Conservation (phyloP, 1,139 yeast genomes). For the Kodamaea plutei region DNA sequence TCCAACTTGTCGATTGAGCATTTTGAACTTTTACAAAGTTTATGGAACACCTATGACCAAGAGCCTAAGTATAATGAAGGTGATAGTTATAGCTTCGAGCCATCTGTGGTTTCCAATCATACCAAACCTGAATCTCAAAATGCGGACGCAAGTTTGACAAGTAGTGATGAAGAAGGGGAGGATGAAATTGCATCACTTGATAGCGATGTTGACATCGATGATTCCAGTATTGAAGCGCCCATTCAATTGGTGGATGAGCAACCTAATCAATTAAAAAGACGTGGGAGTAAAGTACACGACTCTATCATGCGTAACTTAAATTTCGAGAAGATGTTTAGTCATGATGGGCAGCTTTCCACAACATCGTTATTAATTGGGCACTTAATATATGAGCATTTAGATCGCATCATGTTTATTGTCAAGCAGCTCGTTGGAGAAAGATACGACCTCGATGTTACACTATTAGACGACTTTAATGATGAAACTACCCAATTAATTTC, state of each 20-base stretch:
- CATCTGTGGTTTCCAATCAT: neutral
- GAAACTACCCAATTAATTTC: too few species aligned
- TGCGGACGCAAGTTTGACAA: neutral
- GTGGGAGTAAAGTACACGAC: conserved; percentile 9
- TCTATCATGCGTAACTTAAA: conserved; percentile 24
- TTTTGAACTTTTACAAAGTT: conserved; percentile 15
- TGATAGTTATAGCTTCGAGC: neutral
- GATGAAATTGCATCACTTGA: neutral
- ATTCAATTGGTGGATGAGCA: neutral
- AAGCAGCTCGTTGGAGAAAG: conserved; percentile 38
- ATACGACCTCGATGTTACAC: conserved; percentile 18
- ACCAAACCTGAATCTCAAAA: neutral
- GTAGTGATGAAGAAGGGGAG: neutral
- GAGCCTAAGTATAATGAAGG: too few species aligned
- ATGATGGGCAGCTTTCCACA: conserved; percentile 31
- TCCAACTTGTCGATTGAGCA: conserved; percentile 32
- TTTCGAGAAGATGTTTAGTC: conserved; percentile 24
- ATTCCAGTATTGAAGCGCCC: neutral
- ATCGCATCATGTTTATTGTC: conserved; percentile 27
- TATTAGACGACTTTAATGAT: conserved; percentile 9
- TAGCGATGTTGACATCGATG: neutral
- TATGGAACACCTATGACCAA: neutral
- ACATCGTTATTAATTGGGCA: conserved; percentile 30
- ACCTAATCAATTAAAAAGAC: conserved; percentile 1
- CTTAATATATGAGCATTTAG: conserved; percentile 30